A percentile compares a stretch with the other conserved stretches of the same genome.
phyloP scores from a whole-genome alignment of 2,329 filamentous ascomycete species.

The Nigrospora osmanthi region DNA sequence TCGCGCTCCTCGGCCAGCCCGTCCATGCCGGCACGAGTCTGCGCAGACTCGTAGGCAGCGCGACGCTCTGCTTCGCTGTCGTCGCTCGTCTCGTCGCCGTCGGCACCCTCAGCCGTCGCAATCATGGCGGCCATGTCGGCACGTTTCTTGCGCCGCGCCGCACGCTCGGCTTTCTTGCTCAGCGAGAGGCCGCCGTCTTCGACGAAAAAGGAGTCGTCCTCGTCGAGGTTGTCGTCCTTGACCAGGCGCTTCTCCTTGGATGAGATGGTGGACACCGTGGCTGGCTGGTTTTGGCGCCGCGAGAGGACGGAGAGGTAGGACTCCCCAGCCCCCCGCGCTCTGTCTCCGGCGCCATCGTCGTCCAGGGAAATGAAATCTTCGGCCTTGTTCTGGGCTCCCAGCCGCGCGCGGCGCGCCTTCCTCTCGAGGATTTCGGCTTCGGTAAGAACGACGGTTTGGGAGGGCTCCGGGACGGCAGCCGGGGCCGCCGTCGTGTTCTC shows the following conservation, averaged over 20 bases:
- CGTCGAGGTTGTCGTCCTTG: conserved; percentile 81
- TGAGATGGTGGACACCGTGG: conserved; percentile 40
- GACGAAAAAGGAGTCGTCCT: conserved; percentile 89
- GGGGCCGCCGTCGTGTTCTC: conserved; percentile 27
- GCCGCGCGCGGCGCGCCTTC: conserved; percentile 77
- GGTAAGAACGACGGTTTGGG: conserved; percentile 56
- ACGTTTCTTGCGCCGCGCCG: conserved; percentile 57
- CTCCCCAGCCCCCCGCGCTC: conserved; percentile 18
- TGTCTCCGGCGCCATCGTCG: conserved; percentile 41
- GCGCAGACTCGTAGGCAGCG: conserved; percentile 79
- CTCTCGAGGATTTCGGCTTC: conserved; percentile 84
- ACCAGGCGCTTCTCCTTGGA: conserved; percentile 68
- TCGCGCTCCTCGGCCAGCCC: conserved; percentile 45
- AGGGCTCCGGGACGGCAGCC: conserved; percentile 19
- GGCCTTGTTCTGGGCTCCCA: conserved; percentile 55
- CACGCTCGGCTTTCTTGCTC: conserved; percentile 70
- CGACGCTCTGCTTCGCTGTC: conserved; percentile 65
- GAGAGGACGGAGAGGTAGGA: conserved; percentile 21
- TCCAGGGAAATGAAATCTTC: conserved; percentile 60
- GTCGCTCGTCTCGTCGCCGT: conserved; percentile 33
- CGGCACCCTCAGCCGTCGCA: conserved; percentile 62
- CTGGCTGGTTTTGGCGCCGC: conserved; percentile 25
- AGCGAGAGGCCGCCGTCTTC: conserved; percentile 76
- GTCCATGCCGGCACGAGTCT: conserved; percentile 82
- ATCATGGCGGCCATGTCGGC: conserved; percentile 81